Conservation (phyloP, 2,329 filamentous ascomycete species). For the Ophiocordyceps australis region DNA sequence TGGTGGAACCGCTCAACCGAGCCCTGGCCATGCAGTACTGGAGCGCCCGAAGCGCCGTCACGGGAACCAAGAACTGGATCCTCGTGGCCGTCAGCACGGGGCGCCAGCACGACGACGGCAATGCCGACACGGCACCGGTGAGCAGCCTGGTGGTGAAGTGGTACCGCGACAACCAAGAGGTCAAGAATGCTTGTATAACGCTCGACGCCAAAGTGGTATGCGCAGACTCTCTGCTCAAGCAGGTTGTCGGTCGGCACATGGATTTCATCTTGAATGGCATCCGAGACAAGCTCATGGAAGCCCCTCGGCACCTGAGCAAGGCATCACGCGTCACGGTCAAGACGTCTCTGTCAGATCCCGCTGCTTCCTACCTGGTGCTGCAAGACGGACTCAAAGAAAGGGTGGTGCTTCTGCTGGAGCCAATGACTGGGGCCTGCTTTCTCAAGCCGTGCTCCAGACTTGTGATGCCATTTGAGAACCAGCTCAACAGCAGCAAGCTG, state of each 20-base stretch:
- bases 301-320: slow-evolving; percentile 41
- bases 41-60: slow-evolving; percentile 34
- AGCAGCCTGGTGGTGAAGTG: slow-evolving; percentile 52
- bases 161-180: slow-evolving; percentile 69
- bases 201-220: slow-evolving; percentile 53
- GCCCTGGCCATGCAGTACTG: slow-evolving; percentile 85
- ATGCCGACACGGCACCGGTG: slow-evolving; percentile 21
- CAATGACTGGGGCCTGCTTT: slow-evolving; percentile 58
- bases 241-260: slow-evolving; percentile 58
- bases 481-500: slow-evolving; percentile 42
- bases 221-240: slow-evolving; percentile 54
- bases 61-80: slow-evolving; percentile 70
- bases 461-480: slow-evolving; percentile 38
- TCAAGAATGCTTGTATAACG: slow-evolving; percentile 46
- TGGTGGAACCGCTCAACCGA: slow-evolving; percentile 63
- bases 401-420: slow-evolving; percentile 51
- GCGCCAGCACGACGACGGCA: slow-evolving; percentile 21
- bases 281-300: slow-evolving; percentile 37
- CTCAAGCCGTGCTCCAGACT: slow-evolving; percentile 46
- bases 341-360: slow-evolving; percentile 41
- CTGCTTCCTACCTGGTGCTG: slow-evolving; percentile 48
- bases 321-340: slow-evolving; percentile 39
- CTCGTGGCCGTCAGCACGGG: slow-evolving; percentile 68
- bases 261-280: slow-evolving; percentile 53
- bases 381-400: slow-evolving; percentile 47